A percentile compares a stretch with the other conserved stretches of the same genome.
These are phyloP conservation scores for Bipolaris sorokiniana DNA, from an alignment of 2,329 filamentous ascomycete genomes.

Conservation along the genomic window DNA sequence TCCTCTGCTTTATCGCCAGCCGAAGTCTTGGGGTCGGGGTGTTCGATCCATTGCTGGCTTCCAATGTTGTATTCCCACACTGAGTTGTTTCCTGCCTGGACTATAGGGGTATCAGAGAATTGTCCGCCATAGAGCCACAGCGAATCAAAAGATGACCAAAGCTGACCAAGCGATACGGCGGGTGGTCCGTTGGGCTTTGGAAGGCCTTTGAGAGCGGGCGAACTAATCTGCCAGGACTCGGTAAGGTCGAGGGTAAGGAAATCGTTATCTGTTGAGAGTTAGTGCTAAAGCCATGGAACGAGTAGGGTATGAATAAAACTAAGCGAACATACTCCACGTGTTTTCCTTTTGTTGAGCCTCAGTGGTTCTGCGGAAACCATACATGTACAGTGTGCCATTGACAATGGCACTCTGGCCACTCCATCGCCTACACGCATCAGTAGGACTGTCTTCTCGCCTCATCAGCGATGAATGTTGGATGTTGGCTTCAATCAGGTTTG, in stretches of 20 bases:
- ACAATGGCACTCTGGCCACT: slow-evolving; percentile 63
- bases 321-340: slow-evolving; percentile 69
- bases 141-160: slow-evolving; percentile 75
- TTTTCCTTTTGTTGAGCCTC: slow-evolving; percentile 63
- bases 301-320: neutral
- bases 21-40: slow-evolving; percentile 65
- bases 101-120: slow-evolving; percentile 68
- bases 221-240: slow-evolving; percentile 71
- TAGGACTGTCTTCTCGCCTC: slow-evolving; percentile 40
- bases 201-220: slow-evolving; percentile 67
- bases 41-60: slow-evolving; percentile 67
- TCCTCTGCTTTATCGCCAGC: slow-evolving; percentile 67
- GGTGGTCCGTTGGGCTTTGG: slow-evolving; percentile 72
- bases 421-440: slow-evolving; percentile 48
- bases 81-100: slow-evolving; percentile 64
- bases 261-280: slow-evolving; percentile 58
- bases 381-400: slow-evolving; percentile 78
- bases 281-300: slow-evolving; percentile 1
- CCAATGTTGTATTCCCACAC: slow-evolving; percentile 74
- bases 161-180: slow-evolving; percentile 72
- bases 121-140: slow-evolving; percentile 78
- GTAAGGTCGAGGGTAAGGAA: slow-evolving; percentile 75
- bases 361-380: slow-evolving; percentile 71
- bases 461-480: slow-evolving; percentile 24
- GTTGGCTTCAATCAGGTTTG: slow-evolving; percentile 24